phyloP scores from a whole-genome alignment of 805 yeast genomes.

The Kazachstania viticola region DNA sequence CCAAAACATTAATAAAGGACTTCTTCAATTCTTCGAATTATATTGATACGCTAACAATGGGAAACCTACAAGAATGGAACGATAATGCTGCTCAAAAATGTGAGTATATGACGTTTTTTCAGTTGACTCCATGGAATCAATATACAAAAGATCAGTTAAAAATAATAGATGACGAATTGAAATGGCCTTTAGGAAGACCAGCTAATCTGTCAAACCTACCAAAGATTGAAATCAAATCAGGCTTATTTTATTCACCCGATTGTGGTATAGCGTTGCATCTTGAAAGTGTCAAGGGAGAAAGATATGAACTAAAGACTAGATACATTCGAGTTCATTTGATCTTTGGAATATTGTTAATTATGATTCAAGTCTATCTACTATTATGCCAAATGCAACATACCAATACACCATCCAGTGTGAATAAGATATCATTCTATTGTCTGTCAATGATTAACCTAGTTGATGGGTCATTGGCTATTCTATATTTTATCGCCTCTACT shows the following conservation, averaged over 20 bases:
- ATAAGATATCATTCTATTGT: conserved; percentile 61
- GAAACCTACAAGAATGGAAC: conserved; percentile 15
- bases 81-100: conserved; percentile 37
- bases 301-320: conserved; percentile 34
- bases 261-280: conserved; percentile 53
- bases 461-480: conserved; percentile 60
- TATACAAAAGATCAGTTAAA: conserved; percentile 38
- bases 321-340: conserved; percentile 33
- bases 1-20: conserved; percentile 35
- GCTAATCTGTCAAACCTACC: conserved; percentile 43
- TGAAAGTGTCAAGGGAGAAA: conserved; percentile 38
- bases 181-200: conserved; percentile 71
- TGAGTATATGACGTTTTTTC: conserved; percentile 61
- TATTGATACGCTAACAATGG: conserved; percentile 39
- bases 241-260: conserved; percentile 75
- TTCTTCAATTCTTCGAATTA: conserved; percentile 34
- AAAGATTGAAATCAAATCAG: conserved; percentile 38
- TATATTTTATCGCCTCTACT: conserved; percentile 48
- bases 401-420: conserved; percentile 69
- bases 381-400: conserved; percentile 60
- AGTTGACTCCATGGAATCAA: conserved; percentile 49
- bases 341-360: conserved; percentile 34
- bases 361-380: conserved; percentile 44
- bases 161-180: conserved; percentile 61
- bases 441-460: conserved; percentile 50